Evolutionary conservation across 495 filamentous ascomycete species (phyloP).

Genomic region (Penicillium coprophilum): DNA sequence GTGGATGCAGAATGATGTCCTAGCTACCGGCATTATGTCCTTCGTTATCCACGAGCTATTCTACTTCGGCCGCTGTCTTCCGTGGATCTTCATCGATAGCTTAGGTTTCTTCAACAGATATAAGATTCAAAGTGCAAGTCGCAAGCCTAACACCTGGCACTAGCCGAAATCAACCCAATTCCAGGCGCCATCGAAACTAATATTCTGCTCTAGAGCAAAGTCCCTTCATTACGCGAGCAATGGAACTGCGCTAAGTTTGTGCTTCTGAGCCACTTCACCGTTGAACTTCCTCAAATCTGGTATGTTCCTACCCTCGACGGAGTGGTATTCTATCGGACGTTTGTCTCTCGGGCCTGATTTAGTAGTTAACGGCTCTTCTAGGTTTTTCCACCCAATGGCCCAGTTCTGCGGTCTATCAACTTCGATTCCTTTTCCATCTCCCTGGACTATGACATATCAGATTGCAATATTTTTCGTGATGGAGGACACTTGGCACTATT

Average conservation of each 20-base stretch:
- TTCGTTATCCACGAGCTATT: slow-evolving; percentile 84
- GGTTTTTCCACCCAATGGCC: slow-evolving; percentile 97
- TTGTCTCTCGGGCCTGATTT: slow-evolving; percentile 7
- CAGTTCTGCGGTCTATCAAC: slow-evolving; percentile 88
- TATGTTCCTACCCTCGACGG: slow-evolving; percentile 26
- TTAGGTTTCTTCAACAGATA: slow-evolving; percentile 84
- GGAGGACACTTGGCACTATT: slow-evolving; percentile 99
- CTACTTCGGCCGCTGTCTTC: slow-evolving; percentile 82
- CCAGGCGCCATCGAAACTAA: slow-evolving; percentile 6
- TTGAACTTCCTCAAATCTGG: slow-evolving; percentile 98
- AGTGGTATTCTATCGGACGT: slow-evolving; percentile 10
- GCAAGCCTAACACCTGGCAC: slow-evolving; percentile 13
- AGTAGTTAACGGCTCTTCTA: slow-evolving; percentile 22
- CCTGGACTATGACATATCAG: slow-evolving; percentile 85
- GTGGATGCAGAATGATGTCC: slow-evolving; percentile 86
- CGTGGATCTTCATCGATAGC: slow-evolving; percentile 82
- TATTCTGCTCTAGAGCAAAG: slow-evolving; percentile 63
- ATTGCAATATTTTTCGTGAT: slow-evolving; percentile 93
- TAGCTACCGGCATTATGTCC: slow-evolving; percentile 90
- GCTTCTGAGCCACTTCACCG: slow-evolving; percentile 90
- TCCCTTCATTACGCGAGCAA: slow-evolving; percentile 86
- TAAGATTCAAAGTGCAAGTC: slow-evolving; percentile 77
- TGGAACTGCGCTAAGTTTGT: slow-evolving; percentile 92
- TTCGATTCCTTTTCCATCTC: slow-evolving; percentile 81
- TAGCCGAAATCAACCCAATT: slow-evolving; percentile 16